These are phyloP conservation scores for Boletus rex-veris DNA, from an alignment of 768 basidiomycete genomes.

Conservation along the genomic window DNA sequence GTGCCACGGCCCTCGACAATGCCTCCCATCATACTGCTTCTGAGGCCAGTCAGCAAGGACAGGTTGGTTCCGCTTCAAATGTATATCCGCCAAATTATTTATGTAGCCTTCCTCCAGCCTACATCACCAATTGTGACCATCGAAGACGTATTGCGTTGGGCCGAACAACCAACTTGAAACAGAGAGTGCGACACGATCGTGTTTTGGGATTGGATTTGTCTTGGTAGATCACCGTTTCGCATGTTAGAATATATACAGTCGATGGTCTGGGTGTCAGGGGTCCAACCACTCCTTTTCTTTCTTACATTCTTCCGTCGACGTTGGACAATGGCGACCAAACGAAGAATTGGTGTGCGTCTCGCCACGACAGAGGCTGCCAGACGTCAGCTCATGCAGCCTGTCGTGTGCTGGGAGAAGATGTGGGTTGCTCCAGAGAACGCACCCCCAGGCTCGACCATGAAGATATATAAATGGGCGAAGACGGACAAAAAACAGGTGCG, in stretches of 20 bases:
- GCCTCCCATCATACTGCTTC: background rate
- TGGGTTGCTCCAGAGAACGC: constrained; percentile 62
- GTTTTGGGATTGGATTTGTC: background rate
- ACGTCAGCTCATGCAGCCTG: constrained; percentile 84
- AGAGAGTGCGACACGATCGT: background rate
- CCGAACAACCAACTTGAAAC: constrained; percentile 43
- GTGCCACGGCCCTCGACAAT: constrained; percentile 25
- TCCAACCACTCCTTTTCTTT: constrained; percentile 2
- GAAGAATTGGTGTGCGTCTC: constrained; percentile 73
- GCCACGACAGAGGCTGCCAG: constrained; percentile 79
- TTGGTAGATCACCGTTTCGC: background rate
- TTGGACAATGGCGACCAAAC: constrained; percentile 59
- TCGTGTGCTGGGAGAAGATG: constrained; percentile 80
- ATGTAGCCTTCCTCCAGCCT: constrained; percentile 6
- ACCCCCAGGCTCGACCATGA: constrained; percentile 54
- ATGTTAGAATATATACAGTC: background rate
- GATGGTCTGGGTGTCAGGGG: constrained; percentile 16
- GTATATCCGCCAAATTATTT: background rate
- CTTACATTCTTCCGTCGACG: background rate
- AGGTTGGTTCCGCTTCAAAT: constrained; percentile 12
- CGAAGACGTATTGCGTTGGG: constrained; percentile 54
- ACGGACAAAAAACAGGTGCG: constrained; percentile 75
- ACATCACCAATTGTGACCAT: constrained; percentile 10
- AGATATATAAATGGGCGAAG: constrained; percentile 75
- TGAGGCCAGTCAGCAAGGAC: constrained; percentile 6